phyloP scores from a whole-genome alignment of 257 asterid species.

The Solanum piurae region DNA sequence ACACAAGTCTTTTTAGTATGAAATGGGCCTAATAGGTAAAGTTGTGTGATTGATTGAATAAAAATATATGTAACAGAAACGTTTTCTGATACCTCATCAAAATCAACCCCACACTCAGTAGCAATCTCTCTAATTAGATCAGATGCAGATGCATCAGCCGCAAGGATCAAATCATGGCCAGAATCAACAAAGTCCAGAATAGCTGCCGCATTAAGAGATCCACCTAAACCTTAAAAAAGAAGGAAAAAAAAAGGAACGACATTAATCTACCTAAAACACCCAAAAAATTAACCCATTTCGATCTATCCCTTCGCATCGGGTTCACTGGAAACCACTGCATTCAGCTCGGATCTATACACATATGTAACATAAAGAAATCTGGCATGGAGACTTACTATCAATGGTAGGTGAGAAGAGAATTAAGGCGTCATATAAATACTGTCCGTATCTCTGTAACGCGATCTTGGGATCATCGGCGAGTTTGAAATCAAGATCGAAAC shows the following conservation, averaged over 20 bases:
- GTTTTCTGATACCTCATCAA: constrained; percentile 54
- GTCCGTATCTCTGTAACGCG: constrained; percentile 67
- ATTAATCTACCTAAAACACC: neutral
- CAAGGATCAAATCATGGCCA: constrained; percentile 74
- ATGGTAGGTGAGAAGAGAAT: constrained; percentile 57
- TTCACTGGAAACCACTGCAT: neutral
- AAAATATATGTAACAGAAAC: neutral
- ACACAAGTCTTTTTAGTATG: neutral
- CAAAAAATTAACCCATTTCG: neutral
- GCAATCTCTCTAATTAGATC: constrained; percentile 71
- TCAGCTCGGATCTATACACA: neutral
- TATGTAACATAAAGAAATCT: neutral
- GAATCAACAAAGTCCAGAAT: constrained; percentile 65
- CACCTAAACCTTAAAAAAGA: constrained; percentile 56
- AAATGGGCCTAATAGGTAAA: neutral
- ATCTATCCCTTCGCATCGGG: neutral
- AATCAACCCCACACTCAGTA: constrained; percentile 75
- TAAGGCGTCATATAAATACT: constrained; percentile 53
- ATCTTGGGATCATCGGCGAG: constrained; percentile 71
- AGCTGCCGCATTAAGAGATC: constrained; percentile 46
- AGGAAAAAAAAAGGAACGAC: neutral
- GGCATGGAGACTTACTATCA: constrained; percentile 31
- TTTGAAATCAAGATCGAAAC: constrained; percentile 58
- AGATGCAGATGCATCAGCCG: constrained; percentile 59
- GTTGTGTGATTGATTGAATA: neutral